Base-by-base conservation (phyloP, 2,329 filamentous ascomycete species). In the Claviceps sorghi region DNA sequence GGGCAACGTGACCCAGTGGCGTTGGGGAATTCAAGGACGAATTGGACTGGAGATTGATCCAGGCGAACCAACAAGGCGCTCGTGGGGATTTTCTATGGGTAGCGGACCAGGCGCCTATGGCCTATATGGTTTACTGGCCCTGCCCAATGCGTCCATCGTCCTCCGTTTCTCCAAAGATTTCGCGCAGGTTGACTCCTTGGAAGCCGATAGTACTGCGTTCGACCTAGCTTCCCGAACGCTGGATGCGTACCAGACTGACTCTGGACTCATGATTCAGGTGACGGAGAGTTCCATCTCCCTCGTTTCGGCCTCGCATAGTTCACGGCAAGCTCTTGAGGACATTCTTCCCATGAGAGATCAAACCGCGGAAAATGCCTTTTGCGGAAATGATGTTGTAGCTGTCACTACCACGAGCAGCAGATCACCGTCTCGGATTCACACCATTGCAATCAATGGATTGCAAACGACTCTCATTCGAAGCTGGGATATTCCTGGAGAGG, bases 11-110 rank as follows among this genome's bases (percentile, higher is more conserved):
- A 78, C 79, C 3, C 84, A 91, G 60, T 72, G 87, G 55, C 77
- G 84, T 56, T 73, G 80, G 64, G 86, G 87, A 4, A 68, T 87
- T 30, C 79, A 85, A 60, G 86, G 84, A 19, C 79, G 77, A 52
- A 79, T 87, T 57, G 80, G 77, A 1, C 60, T 80, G 5, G 76
- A 80, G 22, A 68, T 81, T 11, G 74, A 78, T 22, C 75, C 72
- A 44, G 68, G 67, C 8, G 67, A 69, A 7, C 69, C 71, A 2
- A 71, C 79, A 34, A 74, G 71, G 49, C 69, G 73, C 48, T 74
- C 71, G 17, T 83, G 80, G 78, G 67, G 74, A 13, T 70, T 83
- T 34, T 65, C 59, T 8, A 53, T 60, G 10, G 56, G 62, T 5
- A 52, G 54, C 9, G 50, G 53, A 8, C 48, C 56, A 19, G 58